Conservation (phyloP, 116 monocot genomes). For the Trichopus zeylanicus region DNA sequence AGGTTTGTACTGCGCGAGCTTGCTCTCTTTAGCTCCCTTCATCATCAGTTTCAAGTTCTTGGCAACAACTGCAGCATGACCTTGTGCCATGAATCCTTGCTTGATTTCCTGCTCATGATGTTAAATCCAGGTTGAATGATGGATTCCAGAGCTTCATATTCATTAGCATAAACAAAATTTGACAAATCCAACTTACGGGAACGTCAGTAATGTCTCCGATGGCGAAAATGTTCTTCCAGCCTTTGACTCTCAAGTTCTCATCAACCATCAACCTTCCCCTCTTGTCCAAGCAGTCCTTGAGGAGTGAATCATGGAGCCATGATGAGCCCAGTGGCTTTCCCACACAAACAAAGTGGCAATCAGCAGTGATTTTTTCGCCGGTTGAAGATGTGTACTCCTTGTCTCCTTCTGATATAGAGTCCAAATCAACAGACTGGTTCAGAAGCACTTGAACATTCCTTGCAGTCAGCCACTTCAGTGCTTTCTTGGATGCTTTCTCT, state of each 20-base stretch:
- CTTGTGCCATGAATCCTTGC: constrained; percentile 54
- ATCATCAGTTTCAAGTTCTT: constrained; percentile 48
- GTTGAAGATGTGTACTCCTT: constrained; percentile 30
- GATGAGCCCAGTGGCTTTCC: constrained; percentile 38
- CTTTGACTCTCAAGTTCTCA: constrained; percentile 40
- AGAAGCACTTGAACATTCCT: constrained; percentile 57
- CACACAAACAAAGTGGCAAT: constrained; percentile 57
- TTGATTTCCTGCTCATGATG: constrained; percentile 47
- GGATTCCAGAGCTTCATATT: too few species aligned
- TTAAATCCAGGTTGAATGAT: too few species aligned
- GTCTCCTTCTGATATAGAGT: constrained; percentile 13
- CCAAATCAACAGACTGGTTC: constrained; percentile 28
- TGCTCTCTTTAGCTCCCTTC: constrained; percentile 28
- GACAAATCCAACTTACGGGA: constrained; percentile 26
- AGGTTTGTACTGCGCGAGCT: constrained; percentile 23
- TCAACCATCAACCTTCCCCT: constrained; percentile 45
- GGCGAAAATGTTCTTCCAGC: constrained; percentile 41
- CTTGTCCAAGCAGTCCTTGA: constrained; percentile 27
- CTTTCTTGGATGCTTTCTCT: constrained; percentile 42
- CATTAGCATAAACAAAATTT: neutral
- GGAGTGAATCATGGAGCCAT: constrained; percentile 35
- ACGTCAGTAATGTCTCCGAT: constrained; percentile 57
- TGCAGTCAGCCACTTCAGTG: constrained; percentile 34
- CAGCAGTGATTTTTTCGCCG: constrained; percentile 48
- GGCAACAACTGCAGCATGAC: constrained; percentile 32